Percentiles rank a stretch among this genome's conserved stretches.
Conservation (phyloP, 2,329 filamentous ascomycete genomes). For the Diaporthe velutina region DNA sequence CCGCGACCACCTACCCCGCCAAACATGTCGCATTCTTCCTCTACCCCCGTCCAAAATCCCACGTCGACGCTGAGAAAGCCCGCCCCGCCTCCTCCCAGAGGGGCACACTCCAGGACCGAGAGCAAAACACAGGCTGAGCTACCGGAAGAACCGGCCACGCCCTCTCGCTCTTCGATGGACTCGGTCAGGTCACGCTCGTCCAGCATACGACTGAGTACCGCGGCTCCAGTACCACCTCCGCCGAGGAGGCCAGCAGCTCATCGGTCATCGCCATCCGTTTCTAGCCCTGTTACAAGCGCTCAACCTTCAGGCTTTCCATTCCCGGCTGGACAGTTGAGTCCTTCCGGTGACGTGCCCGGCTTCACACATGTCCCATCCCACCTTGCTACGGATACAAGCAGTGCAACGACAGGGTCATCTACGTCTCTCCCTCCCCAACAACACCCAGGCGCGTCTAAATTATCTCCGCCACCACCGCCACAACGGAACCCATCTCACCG, state of each 20-base stretch:
- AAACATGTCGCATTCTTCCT: slow-evolving; percentile 49
- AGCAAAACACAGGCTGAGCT: slow-evolving; percentile 57
- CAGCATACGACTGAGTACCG: slow-evolving; percentile 56
- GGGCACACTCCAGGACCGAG: slow-evolving; percentile 61
- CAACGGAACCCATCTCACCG: slow-evolving; percentile 49
- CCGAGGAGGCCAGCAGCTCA: slow-evolving; percentile 62
- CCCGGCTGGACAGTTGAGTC: slow-evolving; percentile 44
- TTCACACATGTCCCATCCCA: slow-evolving; percentile 27
- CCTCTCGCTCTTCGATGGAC: slow-evolving; percentile 63
- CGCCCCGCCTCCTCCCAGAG: slow-evolving; percentile 65
- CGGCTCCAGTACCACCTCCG: slow-evolving; percentile 66
- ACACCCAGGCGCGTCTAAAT: slow-evolving; percentile 44
- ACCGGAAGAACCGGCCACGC: slow-evolving; percentile 44
- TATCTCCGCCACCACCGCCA: slow-evolving; percentile 52
- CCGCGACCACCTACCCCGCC: slow-evolving; percentile 57
- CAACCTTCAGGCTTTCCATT: slow-evolving; percentile 36
- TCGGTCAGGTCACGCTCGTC: slow-evolving; percentile 62
- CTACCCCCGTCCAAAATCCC: slow-evolving; percentile 47
- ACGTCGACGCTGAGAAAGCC: slow-evolving; percentile 53
- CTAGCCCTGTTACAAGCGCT: background rate
- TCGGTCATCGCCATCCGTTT: slow-evolving; percentile 31
- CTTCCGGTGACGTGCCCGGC: slow-evolving; percentile 36
- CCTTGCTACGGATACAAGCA: slow-evolving; percentile 37
- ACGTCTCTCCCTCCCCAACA: slow-evolving; percentile 42
- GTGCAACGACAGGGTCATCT: slow-evolving; percentile 33